A percentile compares a stretch with the other conserved stretches of the same genome.
Evolutionary conservation across 768 basidiomycete genomes (phyloP).

Genomic region (Xerocomus brunneocitrinus): DNA sequence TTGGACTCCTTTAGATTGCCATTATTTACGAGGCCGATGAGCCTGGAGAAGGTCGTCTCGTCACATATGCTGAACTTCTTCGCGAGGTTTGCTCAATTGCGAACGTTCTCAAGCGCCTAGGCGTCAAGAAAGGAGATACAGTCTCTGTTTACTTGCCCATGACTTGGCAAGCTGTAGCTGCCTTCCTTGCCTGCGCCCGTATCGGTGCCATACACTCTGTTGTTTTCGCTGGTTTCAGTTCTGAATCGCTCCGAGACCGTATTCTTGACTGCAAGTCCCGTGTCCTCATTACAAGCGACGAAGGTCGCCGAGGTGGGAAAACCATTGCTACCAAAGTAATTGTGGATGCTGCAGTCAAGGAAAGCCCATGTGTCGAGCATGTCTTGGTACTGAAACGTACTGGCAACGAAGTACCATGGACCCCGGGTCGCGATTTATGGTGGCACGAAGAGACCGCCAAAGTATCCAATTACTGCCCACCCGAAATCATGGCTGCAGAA

Average conservation of each 20-base stretch:
- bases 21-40: conserved; percentile 99
- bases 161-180: conserved; percentile 93
- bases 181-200: conserved; percentile 96
- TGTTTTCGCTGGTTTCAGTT: conserved; percentile 95
- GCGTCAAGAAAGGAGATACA: conserved; percentile 93
- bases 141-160: conserved; percentile 91
- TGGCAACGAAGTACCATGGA: conserved; percentile 77
- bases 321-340: conserved; percentile 91
- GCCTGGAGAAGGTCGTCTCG: conserved; percentile 68
- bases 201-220: conserved; percentile 97
- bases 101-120: conserved; percentile 85
- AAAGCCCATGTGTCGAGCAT: conserved; percentile 82
- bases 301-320: conserved; percentile 92
- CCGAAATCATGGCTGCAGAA: conserved; percentile 84
- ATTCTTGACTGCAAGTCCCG: conserved; percentile 83
- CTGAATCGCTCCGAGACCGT: conserved; percentile 91
- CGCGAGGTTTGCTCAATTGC: conserved; percentile 86
- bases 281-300: conserved; percentile 94
- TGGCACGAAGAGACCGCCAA: conserved; percentile 91
- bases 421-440: conserved; percentile 84
- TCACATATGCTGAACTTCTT: conserved; percentile 82
- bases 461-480: conserved; percentile 85
- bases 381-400: conserved; percentile 88
- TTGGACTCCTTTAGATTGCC: conserved; percentile 53
- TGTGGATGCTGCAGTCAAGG: conserved; percentile 85